A percentile compares a stretch with the other conserved stretches of the same genome.
phyloP scores from a whole-genome alignment of 306 rosid species.

The Prinsepia uniflora region DNA sequence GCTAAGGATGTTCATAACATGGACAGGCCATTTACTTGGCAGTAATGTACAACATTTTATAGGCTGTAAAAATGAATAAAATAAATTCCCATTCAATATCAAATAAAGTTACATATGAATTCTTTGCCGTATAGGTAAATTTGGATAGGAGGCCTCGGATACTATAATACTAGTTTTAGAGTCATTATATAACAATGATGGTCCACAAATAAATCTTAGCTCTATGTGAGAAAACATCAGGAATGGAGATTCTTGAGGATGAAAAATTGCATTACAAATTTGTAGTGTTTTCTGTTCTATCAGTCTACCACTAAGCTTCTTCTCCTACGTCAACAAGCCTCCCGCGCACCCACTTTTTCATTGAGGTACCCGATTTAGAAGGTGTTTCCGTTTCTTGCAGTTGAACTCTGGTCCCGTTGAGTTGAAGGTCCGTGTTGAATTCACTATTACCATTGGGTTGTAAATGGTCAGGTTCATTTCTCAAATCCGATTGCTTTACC shows the following conservation, averaged over 20 bases:
- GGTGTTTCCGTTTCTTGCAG: slow-evolving; percentile 32
- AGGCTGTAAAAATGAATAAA: no score
- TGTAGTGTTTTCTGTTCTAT: slow-evolving; percentile 13
- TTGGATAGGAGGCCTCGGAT: no score
- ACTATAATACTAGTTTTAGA: no score
- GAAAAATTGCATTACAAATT: neutral
- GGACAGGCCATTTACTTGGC: no score
- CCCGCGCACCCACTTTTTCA: slow-evolving; percentile 86
- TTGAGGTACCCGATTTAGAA: slow-evolving; percentile 31
- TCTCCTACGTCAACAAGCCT: slow-evolving; percentile 66
- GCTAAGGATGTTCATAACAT: no score
- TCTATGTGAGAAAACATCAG: neutral
- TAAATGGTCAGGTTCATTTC: slow-evolving; percentile 16
- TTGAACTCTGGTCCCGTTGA: slow-evolving; percentile 36
- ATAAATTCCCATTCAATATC: no score
- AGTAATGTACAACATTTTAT: no score
- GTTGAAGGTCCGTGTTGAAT: slow-evolving; percentile 28
- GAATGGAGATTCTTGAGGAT: slow-evolving; percentile 12
- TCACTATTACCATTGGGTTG: slow-evolving; percentile 33
- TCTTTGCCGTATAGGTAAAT: no score
- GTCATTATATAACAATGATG: no score
- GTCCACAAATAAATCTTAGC: accelerated
- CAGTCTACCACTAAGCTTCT: slow-evolving; percentile 40
- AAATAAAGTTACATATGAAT: no score
- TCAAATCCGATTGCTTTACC: slow-evolving; percentile 25